Conservation (phyloP, 768 basidiomycete genomes). For the Hericium rajendrae region DNA sequence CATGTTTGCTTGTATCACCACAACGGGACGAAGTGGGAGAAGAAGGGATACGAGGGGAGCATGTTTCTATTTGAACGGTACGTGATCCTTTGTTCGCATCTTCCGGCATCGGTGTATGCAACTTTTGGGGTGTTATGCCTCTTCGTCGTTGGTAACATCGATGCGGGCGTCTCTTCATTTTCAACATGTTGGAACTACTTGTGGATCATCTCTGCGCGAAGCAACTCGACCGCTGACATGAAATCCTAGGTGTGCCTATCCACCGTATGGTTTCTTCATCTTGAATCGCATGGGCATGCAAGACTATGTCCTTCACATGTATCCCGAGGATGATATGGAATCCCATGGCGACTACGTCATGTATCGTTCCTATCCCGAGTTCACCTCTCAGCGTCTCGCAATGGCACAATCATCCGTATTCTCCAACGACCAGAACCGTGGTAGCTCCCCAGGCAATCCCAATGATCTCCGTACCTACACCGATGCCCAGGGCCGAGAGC, state of each 20-base stretch:
- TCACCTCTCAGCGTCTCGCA: slow-evolving; percentile 33
- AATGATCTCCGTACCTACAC: slow-evolving; percentile 16
- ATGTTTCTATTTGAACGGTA: slow-evolving; percentile 86
- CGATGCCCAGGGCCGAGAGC: slow-evolving; percentile 8
- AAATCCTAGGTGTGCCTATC: slow-evolving; percentile 53
- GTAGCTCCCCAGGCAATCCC: slow-evolving; percentile 6
- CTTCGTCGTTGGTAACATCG: not conserved
- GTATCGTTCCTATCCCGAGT: slow-evolving; percentile 66
- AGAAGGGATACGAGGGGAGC: slow-evolving; percentile 77
- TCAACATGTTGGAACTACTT: too few relatives aligned
- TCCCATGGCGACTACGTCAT: slow-evolving; percentile 57
- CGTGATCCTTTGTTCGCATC: slow-evolving; percentile 16
- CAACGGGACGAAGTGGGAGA: slow-evolving; percentile 69
- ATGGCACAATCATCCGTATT: slow-evolving; percentile 16
- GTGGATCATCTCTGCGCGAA: too few relatives aligned
- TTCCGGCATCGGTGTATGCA: not conserved
- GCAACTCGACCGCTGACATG: not conserved
- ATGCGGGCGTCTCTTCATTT: too few relatives aligned
- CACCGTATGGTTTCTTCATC: slow-evolving; percentile 78
- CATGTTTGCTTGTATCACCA: slow-evolving; percentile 78
- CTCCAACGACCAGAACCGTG: not conserved
- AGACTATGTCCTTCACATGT: slow-evolving; percentile 65
- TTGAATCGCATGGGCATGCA: slow-evolving; percentile 74
- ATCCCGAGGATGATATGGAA: slow-evolving; percentile 70
- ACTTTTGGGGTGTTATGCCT: not conserved